Percentiles rank a stretch among this genome's conserved stretches.
Evolutionary conservation across 495 filamentous ascomycete species (phyloP).

Genomic region (Chaetomidium leptoderma): DNA sequence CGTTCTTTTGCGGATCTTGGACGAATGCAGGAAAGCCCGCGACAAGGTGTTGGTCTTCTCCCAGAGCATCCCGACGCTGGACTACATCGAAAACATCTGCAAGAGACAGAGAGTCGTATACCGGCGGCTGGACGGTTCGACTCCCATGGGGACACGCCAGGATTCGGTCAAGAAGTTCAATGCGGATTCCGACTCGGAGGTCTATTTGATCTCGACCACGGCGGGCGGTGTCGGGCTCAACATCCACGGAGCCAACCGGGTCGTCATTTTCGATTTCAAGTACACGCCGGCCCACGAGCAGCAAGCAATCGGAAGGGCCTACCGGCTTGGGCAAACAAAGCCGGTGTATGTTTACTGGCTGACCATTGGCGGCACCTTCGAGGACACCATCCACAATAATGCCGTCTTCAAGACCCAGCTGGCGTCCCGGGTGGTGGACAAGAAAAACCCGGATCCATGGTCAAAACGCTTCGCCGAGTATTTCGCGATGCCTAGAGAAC

Average conservation of each 20-base stretch:
- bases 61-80: conserved; percentile 62
- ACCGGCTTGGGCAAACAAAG: conserved; percentile 81
- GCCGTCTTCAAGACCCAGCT: conserved; percentile 78
- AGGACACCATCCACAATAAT: conserved; percentile 65
- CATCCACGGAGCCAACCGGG: conserved; percentile 77
- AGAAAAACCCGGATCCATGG: conserved; percentile 63
- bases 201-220: conserved; percentile 78
- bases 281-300: conserved; percentile 80
- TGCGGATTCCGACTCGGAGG: conserved; percentile 30
- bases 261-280: conserved; percentile 79
- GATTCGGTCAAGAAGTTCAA: conserved; percentile 64
- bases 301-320: conserved; percentile 83
- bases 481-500: conserved; percentile 52
- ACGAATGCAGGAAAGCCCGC: conserved; percentile 50
- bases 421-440: conserved; percentile 73
- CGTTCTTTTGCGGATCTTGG: conserved; percentile 63
- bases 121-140: conserved; percentile 63
- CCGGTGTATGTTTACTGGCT: conserved; percentile 87
- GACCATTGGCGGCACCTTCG: conserved; percentile 71
- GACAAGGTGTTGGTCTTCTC: conserved; percentile 84
- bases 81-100: conserved; percentile 61
- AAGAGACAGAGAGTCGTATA: conserved; percentile 40
- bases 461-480: conserved; percentile 52
- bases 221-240: conserved; percentile 84
- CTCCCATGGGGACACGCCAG: conserved; percentile 53